phyloP scores from a whole-genome alignment of 345 rosid genomes.

The Firmiana major region DNA sequence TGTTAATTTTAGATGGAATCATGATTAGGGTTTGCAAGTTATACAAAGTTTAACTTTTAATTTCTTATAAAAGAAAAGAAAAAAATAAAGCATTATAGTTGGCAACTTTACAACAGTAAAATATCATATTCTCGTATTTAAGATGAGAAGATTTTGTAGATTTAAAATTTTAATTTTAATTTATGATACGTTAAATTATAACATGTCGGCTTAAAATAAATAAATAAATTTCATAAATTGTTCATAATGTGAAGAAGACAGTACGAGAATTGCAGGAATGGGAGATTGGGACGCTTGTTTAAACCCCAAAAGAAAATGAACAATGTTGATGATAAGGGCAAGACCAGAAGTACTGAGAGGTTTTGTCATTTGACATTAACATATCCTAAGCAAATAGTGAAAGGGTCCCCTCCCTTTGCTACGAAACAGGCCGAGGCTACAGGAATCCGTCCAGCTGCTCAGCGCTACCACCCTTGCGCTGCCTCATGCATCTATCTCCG shows the following conservation, averaged over 20 bases:
- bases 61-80: background rate
- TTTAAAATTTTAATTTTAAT: no score
- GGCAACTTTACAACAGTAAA: background rate
- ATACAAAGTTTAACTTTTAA: background rate
- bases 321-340: background rate
- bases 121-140: no score
- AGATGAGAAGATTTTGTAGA: no score
- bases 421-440: background rate
- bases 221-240: background rate
- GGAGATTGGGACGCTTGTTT: background rate
- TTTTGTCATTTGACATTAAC: constrained; percentile 10
- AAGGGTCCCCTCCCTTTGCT: background rate
- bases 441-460: background rate
- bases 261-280: background rate
- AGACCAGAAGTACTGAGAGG: background rate
- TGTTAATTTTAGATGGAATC: background rate
- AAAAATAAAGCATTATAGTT: background rate
- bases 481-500: background rate
- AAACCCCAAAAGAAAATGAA: background rate
- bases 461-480: background rate
- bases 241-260: background rate
- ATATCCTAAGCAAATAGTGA: background rate
- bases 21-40: background rate
- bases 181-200: no score
- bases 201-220: background rate